A percentile compares a stretch with the other conserved stretches of the same genome.
Evolutionary conservation across 2,329 filamentous ascomycete genomes (phyloP).

Genomic region (Fusarium chuoi): DNA sequence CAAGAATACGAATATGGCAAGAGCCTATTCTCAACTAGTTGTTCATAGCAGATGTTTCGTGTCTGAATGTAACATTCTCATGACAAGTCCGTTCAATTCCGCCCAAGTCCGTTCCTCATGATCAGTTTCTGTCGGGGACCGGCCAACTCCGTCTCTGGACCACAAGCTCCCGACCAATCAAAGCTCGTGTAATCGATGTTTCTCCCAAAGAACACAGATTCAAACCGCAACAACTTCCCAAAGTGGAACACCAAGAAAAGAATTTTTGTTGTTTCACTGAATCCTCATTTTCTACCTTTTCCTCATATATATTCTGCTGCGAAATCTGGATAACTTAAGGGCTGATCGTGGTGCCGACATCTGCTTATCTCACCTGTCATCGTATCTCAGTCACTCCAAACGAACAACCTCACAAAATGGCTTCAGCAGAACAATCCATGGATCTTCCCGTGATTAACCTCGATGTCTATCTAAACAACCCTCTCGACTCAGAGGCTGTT

Average conservation of each 20-base stretch:
- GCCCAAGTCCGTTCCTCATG: conserved; percentile 25
- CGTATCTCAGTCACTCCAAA: not conserved
- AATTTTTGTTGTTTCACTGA: conserved; percentile 12
- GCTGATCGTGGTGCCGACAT: not conserved
- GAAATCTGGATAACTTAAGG: not conserved
- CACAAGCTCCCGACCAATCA: conserved; percentile 26
- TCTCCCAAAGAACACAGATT: conserved; percentile 26
- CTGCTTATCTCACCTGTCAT: not conserved
- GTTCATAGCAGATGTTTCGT: not conserved
- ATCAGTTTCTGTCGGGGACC: conserved; percentile 25
- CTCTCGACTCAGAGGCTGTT: conserved; percentile 55
- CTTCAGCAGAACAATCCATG: conserved; percentile 55
- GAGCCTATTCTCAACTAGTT: not conserved
- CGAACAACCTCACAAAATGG: conserved; percentile 24
- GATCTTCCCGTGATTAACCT: conserved; percentile 69
- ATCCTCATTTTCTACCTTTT: not conserved
- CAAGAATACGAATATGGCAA: not conserved
- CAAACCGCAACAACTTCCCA: conserved; percentile 33
- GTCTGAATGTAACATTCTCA: not conserved
- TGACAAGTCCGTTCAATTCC: conserved; percentile 15
- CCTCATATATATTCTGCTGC: not conserved
- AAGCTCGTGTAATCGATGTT: conserved; percentile 11
- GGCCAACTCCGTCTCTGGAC: conserved; percentile 32
- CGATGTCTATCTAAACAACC: conserved; percentile 62
- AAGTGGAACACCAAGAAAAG: conserved; percentile 21